Evolutionary conservation across 345 rosid genomes (phyloP), one percentile per base, ranked within the genome.

Genomic region (Sonneratia alba): DNA sequence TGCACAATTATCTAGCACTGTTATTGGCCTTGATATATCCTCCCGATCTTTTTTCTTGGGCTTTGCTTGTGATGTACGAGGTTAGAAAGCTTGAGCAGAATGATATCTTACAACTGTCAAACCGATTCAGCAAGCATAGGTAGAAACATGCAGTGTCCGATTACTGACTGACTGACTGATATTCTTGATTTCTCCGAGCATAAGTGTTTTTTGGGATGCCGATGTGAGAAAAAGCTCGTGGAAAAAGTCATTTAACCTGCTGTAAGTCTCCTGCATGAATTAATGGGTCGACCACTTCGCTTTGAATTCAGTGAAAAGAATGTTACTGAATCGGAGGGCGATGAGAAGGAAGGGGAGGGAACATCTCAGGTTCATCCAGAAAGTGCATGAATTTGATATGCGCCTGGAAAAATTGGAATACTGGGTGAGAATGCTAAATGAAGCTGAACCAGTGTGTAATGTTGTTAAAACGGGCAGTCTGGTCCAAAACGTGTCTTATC

Each of bases 211-310:
- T n/a, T n/a, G n/a, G n/a, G 19, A 53, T 16, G 22, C n/a, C 19
- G 57, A 15, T 53, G 22, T 12, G 13, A 15, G 13, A 48, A 15
- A 48, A 9, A 15, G n/a, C 13, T 48, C 3, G 53, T 48, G 53
- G 53, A 19, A 16, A 57, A 57, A 57, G 64, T 57, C 34, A n/a
- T 3, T 57, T 57, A 10, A 57, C 34, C 64, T 57, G 11, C 34
- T 3, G 10, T n/a, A 57, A 9, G 64, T 22, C 6, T 57, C 57
- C 64, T 40, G 72, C 76, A 91, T 95, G 93, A 91, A 77, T 78
- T 94, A 74, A 87, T 91, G 97, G 97, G 89, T 27, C 88, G 97
- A 13, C 88, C 96, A 56, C 13, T 94, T 75, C 81, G 76, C 68
- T 82, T 94, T 59, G 91, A 91, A 79, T 77, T 89, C 76, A 88